Base-by-base conservation (phyloP, 2,329 filamentous ascomycete species). In the Ophiocordyceps camponoti-floridani region DNA sequence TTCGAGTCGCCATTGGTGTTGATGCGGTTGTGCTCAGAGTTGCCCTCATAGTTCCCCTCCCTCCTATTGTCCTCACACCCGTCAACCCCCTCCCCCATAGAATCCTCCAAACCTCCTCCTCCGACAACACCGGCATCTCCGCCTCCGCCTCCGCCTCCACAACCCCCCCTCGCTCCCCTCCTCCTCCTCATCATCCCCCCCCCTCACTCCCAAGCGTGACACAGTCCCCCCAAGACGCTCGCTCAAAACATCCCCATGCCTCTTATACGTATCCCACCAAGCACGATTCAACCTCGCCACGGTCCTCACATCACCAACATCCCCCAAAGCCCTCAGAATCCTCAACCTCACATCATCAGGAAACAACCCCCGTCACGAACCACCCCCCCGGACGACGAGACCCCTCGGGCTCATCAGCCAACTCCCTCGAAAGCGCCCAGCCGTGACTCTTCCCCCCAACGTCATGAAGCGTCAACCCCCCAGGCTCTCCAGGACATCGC, bases 401-500 rank as follows among this genome's bases (percentile, higher is more conserved):
- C 1, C 50, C 49, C 51, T 68, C 63, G 3, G 62, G 63, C 46
- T 63, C 58, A 2, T 52, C 44, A 33, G 56, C 54, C 35, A 50
- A 51, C 44, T 65, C 56, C 49, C 64, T 65, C 2, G 65, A 68
- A 2, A 73, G 47, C 0, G 61, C 69, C 70, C 69, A 73, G 5
- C 69, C 70, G 30, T 68, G 66, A 37, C 62, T 61, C 50, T 61
- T 61, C 0, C 68, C 68, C 14, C 63, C 68, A 1, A 73, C 62
- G 28, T 73, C 69, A 41, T 62, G 57, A 0, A 74, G 58, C 2
- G 68, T 72, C 4, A 74, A 48, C 0, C 70, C 71, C 7, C 53
- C 3, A 74, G 61, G 45, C 69, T 72, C 44, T 70, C 70, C 46
- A 65, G 70, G 2, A 74, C 66, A 46, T 73, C 69, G 26, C 61